A percentile compares a stretch with the other conserved stretches of the same genome.
phyloP scores from a whole-genome alignment of 2,329 filamentous ascomycete genomes.

The Escovopsis sp. region DNA sequence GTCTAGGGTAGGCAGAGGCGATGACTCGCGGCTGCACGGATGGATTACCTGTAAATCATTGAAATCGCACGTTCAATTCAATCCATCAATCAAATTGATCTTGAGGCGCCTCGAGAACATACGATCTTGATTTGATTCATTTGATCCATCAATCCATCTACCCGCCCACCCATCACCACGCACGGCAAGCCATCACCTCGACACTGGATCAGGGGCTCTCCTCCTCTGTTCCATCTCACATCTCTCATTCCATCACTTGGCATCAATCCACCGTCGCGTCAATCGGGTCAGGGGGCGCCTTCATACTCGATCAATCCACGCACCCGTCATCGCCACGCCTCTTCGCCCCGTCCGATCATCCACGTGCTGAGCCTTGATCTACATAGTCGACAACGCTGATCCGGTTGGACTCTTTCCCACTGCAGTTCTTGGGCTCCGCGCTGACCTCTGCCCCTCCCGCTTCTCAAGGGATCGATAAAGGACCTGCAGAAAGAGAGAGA shows the following conservation, averaged over 20 bases:
- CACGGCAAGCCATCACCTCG: no score
- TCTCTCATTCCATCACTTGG: no score
- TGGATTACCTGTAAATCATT: no score
- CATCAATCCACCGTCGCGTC: no score
- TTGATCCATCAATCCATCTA: neutral
- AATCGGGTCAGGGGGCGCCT: no score
- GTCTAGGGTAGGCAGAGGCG: no score
- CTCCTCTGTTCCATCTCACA: no score
- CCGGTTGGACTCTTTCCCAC: conserved; percentile 27
- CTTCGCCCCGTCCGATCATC: conserved; percentile 2
- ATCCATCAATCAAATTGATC: no score
- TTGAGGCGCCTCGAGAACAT: neutral
- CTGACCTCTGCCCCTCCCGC: conserved; percentile 19
- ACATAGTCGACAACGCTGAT: conserved; percentile 22
- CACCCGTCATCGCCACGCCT: neutral
- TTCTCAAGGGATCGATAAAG: conserved; percentile 11
- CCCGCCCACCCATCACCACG: neutral
- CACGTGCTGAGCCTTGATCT: conserved; percentile 17
- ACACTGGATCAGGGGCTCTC: no score
- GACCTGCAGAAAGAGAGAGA: conserved; percentile 1
- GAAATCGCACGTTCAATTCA: no score
- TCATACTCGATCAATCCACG: no score
- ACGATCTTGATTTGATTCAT: neutral
- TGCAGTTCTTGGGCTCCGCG: conserved; percentile 15
- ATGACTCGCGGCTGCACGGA: no score